Percentiles rank a stretch among this genome's conserved stretches.
Evolutionary conservation across 2,329 filamentous ascomycete species (phyloP).

Genomic region (Fusarium lateritium): DNA sequence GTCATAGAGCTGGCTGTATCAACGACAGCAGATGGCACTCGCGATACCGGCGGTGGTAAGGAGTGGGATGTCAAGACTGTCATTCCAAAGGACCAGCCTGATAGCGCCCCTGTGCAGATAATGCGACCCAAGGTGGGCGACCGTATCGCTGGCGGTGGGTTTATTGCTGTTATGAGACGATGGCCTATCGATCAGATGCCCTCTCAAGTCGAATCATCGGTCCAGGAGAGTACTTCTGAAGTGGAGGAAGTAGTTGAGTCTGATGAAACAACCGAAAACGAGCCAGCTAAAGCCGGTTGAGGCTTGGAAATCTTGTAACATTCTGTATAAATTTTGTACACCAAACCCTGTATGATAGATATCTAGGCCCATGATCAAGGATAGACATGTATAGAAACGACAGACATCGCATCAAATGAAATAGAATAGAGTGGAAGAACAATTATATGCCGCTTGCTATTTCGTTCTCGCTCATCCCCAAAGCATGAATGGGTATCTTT

Average conservation of each 20-base stretch:
- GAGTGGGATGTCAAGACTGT: conserved; percentile 75
- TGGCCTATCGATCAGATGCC: conserved; percentile 45
- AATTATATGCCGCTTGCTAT: conserved; percentile 52
- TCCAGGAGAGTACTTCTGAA: conserved; percentile 21
- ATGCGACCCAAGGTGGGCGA: conserved; percentile 61
- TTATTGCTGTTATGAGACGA: conserved; percentile 57
- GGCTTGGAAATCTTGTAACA: background rate
- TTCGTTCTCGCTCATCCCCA: conserved; percentile 46
- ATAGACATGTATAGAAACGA: conserved; percentile 1
- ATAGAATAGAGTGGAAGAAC: conserved; percentile 27
- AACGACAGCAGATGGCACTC: conserved; percentile 58
- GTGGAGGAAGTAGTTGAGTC: conserved; percentile 1
- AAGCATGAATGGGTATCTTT: conserved; percentile 53
- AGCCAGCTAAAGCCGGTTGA: conserved; percentile 8
- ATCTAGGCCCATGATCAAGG: background rate
- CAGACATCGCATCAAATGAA: conserved; percentile 1
- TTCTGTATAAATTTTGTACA: conserved; percentile 10
- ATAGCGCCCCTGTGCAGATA: conserved; percentile 53
- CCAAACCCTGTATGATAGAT: conserved; percentile 12
- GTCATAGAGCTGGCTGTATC: conserved; percentile 70
- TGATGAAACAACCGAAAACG: background rate
- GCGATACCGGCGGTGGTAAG: conserved; percentile 66
- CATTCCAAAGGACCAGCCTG: conserved; percentile 47
- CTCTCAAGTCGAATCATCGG: conserved; percentile 14
- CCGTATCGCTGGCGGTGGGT: conserved; percentile 58